These are phyloP conservation scores for Fusarium sp. DNA, from an alignment of 2,329 filamentous ascomycete species.

Conservation along the genomic window DNA sequence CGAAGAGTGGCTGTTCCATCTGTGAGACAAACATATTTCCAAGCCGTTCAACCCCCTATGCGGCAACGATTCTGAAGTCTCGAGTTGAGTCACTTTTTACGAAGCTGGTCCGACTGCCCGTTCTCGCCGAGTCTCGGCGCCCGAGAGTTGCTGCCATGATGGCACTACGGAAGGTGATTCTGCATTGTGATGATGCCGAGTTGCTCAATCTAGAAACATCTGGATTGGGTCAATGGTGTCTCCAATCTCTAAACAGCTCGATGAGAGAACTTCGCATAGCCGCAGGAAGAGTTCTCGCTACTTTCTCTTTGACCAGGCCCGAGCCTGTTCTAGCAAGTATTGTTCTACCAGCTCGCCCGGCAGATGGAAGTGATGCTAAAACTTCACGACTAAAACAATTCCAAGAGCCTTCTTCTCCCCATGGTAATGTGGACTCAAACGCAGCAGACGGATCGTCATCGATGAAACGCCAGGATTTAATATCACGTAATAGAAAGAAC, in stretches of 20 bases:
- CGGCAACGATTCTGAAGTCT: slow-evolving; percentile 47
- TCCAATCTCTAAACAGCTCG: slow-evolving; percentile 85
- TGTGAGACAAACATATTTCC: slow-evolving; percentile 41
- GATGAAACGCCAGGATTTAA: slow-evolving; percentile 42
- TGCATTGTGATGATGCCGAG: slow-evolving; percentile 70
- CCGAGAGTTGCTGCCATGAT: slow-evolving; percentile 78
- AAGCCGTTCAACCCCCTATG: slow-evolving; percentile 7
- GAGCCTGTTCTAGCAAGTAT: slow-evolving; percentile 23
- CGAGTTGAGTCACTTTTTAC: slow-evolving; percentile 59
- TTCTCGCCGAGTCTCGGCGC: slow-evolving; percentile 66
- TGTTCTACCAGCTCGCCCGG: slow-evolving; percentile 17
- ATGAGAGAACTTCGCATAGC: slow-evolving; percentile 85
- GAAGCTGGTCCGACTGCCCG: slow-evolving; percentile 58
- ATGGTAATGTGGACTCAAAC: slow-evolving; percentile 3
- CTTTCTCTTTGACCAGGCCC: slow-evolving; percentile 66
- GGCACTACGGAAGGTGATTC: slow-evolving; percentile 74
- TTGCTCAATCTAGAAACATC: slow-evolving; percentile 77
- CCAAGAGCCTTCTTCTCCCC: neutral
- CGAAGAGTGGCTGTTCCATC: slow-evolving; percentile 39
- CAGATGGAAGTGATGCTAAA: neutral
- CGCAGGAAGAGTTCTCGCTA: slow-evolving; percentile 75
- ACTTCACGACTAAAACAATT: slow-evolving; percentile 17
- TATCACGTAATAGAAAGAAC: slow-evolving; percentile 68
- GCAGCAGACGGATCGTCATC: slow-evolving; percentile 24
- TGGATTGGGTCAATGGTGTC: slow-evolving; percentile 79